phyloP scores from a whole-genome alignment of 306 rosid species.

The Vachellia collinsii region DNA sequence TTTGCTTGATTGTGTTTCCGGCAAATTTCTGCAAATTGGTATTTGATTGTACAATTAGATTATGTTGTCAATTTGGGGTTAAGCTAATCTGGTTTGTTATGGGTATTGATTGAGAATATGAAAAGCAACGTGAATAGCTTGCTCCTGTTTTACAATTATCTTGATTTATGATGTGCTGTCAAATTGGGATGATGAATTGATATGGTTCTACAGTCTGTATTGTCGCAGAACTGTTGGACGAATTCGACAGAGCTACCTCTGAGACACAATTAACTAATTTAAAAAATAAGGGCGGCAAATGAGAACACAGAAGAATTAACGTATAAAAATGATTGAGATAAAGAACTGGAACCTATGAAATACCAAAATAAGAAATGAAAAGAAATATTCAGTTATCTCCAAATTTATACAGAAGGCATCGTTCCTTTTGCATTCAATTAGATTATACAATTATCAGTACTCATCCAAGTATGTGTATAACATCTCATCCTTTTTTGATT shows the following conservation, averaged over 20 bases:
- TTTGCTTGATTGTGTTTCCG: not conserved
- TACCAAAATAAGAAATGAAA: slow-evolving; percentile 23
- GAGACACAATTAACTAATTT: no score
- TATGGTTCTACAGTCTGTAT: no score
- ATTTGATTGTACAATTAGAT: not conserved
- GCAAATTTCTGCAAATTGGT: not conserved
- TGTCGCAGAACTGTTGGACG: no score
- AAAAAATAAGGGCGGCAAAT: not conserved
- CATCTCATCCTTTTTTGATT: slow-evolving; percentile 76
- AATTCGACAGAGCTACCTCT: no score
- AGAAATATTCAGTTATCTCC: slow-evolving; percentile 21
- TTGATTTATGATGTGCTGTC: no score
- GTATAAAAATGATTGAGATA: not conserved
- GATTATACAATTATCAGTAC: slow-evolving; percentile 49
- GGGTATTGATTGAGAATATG: no score
- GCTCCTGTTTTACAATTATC: no score
- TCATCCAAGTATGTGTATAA: slow-evolving; percentile 77
- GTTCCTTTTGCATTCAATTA: slow-evolving; percentile 13
- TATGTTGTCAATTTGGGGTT: not conserved
- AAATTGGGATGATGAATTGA: no score
- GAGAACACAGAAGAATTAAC: not conserved
- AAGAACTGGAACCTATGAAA: not conserved
- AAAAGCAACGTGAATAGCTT: no score
- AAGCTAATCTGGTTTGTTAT: not conserved
- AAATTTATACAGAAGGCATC: slow-evolving; percentile 39